These are phyloP conservation scores for Pseudogymnoascus sp. DNA, from an alignment of 2,329 filamentous ascomycete species.

Conservation along the genomic window DNA sequence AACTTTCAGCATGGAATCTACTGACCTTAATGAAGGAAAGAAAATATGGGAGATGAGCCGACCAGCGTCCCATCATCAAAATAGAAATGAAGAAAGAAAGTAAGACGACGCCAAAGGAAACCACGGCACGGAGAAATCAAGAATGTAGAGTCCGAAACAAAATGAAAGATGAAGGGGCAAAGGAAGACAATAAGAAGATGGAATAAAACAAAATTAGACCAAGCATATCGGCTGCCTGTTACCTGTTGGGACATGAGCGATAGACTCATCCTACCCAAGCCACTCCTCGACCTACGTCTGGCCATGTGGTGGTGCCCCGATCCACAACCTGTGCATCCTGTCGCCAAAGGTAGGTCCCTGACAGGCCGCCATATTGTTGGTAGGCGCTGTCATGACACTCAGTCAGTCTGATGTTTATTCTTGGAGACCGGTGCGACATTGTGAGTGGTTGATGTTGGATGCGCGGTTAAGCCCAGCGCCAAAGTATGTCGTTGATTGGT, in stretches of 20 bases:
- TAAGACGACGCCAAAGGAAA: constrained; percentile 6
- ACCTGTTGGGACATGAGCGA: neutral
- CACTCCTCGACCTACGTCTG: neutral
- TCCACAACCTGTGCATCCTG: constrained; percentile 1
- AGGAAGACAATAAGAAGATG: constrained; percentile 1
- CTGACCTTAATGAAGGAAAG: neutral
- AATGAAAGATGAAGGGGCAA: neutral
- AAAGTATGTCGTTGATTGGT: neutral
- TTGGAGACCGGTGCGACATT: neutral
- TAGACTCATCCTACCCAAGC: neutral
- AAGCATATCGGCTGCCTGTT: constrained; percentile 1
- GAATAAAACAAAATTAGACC: constrained; percentile 5
- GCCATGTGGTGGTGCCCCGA: neutral
- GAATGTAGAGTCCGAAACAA: constrained; percentile 2
- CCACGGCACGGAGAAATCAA: neutral
- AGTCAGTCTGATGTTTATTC: constrained; percentile 6
- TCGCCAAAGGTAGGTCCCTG: neutral
- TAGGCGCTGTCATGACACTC: constrained; percentile 6
- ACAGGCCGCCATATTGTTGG: constrained; percentile 1
- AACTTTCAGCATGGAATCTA: neutral
- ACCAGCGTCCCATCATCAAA: neutral
- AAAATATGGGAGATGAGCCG: neutral
- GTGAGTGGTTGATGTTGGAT: neutral
- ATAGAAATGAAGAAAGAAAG: constrained; percentile 7
- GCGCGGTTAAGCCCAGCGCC: neutral